A percentile compares a stretch with the other conserved stretches of the same genome.
These are phyloP conservation scores for Ogataea paraovalis DNA, from an alignment of 805 yeast genomes.

Conservation along the genomic window DNA sequence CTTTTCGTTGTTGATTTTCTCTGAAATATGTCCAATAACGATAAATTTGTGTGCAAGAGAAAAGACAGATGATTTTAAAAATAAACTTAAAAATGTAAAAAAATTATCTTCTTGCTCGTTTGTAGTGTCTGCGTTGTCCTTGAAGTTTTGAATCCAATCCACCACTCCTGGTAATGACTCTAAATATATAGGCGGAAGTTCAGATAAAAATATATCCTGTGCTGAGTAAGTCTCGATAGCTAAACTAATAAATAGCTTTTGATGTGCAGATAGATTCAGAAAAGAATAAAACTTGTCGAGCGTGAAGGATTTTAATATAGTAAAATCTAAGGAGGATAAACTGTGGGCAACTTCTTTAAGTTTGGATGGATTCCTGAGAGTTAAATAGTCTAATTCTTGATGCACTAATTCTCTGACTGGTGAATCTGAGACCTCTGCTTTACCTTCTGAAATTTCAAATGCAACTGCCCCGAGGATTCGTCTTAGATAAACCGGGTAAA, in stretches of 20 bases:
- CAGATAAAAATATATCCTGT: conserved; percentile 12
- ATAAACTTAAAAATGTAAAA: conserved; percentile 19
- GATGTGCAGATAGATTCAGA: conserved; percentile 22
- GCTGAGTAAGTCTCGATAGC: conserved; percentile 22
- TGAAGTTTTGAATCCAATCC: conserved; percentile 22
- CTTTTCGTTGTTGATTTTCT: conserved; percentile 1
- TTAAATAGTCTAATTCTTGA: conserved; percentile 22
- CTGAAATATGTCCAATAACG: conserved; percentile 15
- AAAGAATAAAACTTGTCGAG: conserved; percentile 32
- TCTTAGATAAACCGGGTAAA: conserved; percentile 31
- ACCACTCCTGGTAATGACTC: conserved; percentile 27
- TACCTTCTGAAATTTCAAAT: conserved; percentile 20
- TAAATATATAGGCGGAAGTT: conserved; percentile 24
- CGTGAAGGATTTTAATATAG: conserved; percentile 27
- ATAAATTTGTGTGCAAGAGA: conserved; percentile 30
- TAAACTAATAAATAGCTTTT: conserved; percentile 24
- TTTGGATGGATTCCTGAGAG: conserved; percentile 15
- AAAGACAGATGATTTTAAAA: conserved; percentile 25
- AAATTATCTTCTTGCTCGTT: conserved; percentile 12
- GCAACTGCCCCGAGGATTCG: conserved; percentile 28
- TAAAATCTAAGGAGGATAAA: conserved; percentile 21
- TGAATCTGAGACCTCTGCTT: conserved; percentile 19
- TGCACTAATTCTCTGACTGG: conserved; percentile 18
- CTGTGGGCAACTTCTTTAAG: conserved; percentile 12
- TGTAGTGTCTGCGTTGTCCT: conserved; percentile 9